Percentiles rank a stretch among this genome's conserved stretches.
phyloP scores from a whole-genome alignment of 108 stramenopile genomes.

The Poteriospumella lacustris region DNA sequence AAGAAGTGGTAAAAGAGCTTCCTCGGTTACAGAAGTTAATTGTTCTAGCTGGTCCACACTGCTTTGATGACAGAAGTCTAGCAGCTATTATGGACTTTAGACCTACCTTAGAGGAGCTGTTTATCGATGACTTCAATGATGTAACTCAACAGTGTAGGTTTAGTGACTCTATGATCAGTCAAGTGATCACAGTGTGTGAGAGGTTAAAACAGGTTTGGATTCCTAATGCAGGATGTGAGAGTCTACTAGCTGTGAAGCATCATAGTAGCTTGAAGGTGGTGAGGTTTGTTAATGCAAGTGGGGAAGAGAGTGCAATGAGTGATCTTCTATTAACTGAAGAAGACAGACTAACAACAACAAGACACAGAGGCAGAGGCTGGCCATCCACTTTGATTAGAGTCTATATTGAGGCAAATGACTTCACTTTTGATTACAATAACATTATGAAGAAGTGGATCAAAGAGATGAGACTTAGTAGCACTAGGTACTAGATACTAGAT shows the following conservation, averaged over 20 bases:
- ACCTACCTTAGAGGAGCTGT: conserved; percentile 6
- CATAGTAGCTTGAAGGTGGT: conserved; percentile 7
- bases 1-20: conserved; percentile 8
- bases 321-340: conserved; percentile 8
- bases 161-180: conserved; percentile 7
- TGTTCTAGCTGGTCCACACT: conserved; percentile 6
- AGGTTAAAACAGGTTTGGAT: conserved; percentile 8
- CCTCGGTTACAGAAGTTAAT: conserved; percentile 7
- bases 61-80: conserved; percentile 7
- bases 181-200: conserved; percentile 7
- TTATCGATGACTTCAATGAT: conserved; percentile 8
- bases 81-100: conserved; percentile 7
- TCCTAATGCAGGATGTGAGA: conserved; percentile 7
- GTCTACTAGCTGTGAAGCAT: conserved; percentile 7
- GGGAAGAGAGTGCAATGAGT: conserved; percentile 6
- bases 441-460: conserved; percentile 3
- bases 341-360: conserved; percentile 8
- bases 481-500: not conserved
- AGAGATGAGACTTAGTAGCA: not conserved
- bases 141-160: conserved; percentile 7
- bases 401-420: conserved; percentile 8
- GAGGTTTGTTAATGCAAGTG: conserved; percentile 7
- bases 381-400: conserved; percentile 7
- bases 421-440: conserved; percentile 9
- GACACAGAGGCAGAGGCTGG: conserved; percentile 5